Percentiles rank a stretch among this genome's conserved stretches.
Evolutionary conservation across 306 rosid genomes (phyloP).

Genomic region (Prinsepia uniflora): DNA sequence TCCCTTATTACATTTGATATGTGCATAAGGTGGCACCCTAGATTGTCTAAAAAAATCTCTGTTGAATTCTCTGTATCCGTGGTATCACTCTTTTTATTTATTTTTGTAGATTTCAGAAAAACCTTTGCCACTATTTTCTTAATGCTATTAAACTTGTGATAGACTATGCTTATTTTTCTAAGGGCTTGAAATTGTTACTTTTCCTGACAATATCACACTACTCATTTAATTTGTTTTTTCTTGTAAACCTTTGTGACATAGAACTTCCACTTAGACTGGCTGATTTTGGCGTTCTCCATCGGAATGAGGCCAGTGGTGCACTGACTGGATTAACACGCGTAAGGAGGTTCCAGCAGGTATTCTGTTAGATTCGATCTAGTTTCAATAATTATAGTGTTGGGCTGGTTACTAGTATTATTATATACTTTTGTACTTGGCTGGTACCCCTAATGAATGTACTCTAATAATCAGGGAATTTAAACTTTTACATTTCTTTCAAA

Average conservation of each 20-base stretch:
- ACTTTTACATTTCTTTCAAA: neutral
- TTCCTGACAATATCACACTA: neutral
- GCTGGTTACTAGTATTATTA: neutral
- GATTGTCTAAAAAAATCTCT: too few relatives aligned
- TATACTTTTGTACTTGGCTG: neutral
- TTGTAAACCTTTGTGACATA: conserved; percentile 26
- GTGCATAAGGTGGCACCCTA: too few relatives aligned
- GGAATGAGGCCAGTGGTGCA: conserved; percentile 99
- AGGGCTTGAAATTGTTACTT: neutral
- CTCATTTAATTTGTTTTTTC: conserved; percentile 6
- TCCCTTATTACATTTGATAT: too few relatives aligned
- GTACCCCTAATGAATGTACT: neutral
- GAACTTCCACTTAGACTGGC: conserved; percentile 97
- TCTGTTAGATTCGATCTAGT: neutral
- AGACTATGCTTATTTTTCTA: neutral
- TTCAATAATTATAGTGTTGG: too few relatives aligned
- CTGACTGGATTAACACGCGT: conserved; percentile 95
- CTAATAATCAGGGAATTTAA: neutral
- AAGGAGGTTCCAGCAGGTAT: conserved; percentile 96
- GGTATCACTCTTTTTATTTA: too few relatives aligned
- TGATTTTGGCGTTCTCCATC: conserved; percentile 96
- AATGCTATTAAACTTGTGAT: neutral
- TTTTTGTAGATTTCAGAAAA: too few relatives aligned
- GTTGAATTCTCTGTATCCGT: too few relatives aligned
- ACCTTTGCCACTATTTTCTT: neutral